These are phyloP conservation scores for Articulospora tetracladia DNA, from an alignment of 495 filamentous ascomycete genomes.

Conservation along the genomic window DNA sequence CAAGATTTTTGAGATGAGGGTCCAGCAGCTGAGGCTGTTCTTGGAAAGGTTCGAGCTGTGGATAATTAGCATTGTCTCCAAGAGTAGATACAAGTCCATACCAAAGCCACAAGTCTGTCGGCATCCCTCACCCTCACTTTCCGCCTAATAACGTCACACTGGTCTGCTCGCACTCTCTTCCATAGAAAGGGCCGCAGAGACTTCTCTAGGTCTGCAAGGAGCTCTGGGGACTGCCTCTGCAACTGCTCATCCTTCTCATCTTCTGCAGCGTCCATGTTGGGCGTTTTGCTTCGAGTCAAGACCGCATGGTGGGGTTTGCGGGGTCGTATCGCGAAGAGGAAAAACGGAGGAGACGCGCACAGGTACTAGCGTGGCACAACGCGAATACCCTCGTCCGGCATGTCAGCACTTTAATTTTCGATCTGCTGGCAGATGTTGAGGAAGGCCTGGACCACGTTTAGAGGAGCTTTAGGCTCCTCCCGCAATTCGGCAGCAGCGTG, in stretches of 20 bases:
- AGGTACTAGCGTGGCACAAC: neutral
- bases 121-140: slow-evolving; percentile 41
- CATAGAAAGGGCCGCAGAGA: slow-evolving; percentile 50
- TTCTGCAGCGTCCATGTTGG: slow-evolving; percentile 41
- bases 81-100: slow-evolving; percentile 24
- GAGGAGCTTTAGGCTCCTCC: neutral
- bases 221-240: slow-evolving; percentile 63
- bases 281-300: neutral
- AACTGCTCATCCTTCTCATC: slow-evolving; percentile 60
- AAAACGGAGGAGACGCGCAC: neutral
- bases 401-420: too few relatives aligned
- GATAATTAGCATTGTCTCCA: neutral
- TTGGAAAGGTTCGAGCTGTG: slow-evolving; percentile 86
- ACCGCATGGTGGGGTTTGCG: neutral
- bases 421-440: too few relatives aligned
- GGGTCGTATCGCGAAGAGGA: neutral
- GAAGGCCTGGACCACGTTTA: neutral
- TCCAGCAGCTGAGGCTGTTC: slow-evolving; percentile 97
- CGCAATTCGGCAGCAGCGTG: neutral
- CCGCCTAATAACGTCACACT: slow-evolving; percentile 26
- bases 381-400: too few relatives aligned
- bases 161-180: slow-evolving; percentile 30
- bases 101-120: slow-evolving; percentile 39
- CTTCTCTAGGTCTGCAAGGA: slow-evolving; percentile 60
- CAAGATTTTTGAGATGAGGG: slow-evolving; percentile 68